Evolutionary conservation across 2,329 filamentous ascomycete species (phyloP).

Genomic region (Penicillium janthinellum): DNA sequence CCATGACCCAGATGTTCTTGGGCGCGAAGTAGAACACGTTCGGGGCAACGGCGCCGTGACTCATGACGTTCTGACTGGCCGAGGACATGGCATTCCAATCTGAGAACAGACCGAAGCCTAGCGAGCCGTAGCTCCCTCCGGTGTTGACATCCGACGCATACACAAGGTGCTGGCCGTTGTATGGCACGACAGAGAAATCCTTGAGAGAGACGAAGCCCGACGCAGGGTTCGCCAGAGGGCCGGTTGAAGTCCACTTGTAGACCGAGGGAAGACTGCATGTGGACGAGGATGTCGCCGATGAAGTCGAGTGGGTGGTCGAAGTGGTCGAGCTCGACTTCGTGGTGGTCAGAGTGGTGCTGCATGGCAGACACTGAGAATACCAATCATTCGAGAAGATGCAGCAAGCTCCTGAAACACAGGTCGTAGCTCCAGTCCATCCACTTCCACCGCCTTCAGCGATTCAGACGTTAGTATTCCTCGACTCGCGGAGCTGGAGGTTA

Average conservation of each 20-base stretch:
- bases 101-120: slow-evolving; percentile 52
- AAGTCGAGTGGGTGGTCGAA: neutral
- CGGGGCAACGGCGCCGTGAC: slow-evolving; percentile 55
- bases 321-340: neutral
- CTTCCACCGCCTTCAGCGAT: neutral
- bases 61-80: slow-evolving; percentile 25
- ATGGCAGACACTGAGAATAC: slow-evolving; percentile 4
- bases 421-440: slow-evolving; percentile 3
- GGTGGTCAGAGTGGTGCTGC: neutral
- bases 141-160: slow-evolving; percentile 57
- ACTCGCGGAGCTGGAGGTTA: neutral
- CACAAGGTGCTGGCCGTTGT: slow-evolving; percentile 63
- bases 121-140: slow-evolving; percentile 56
- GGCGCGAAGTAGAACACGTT: slow-evolving; percentile 65
- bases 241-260: slow-evolving; percentile 61
- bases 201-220: slow-evolving; percentile 61
- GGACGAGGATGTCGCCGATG: neutral
- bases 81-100: slow-evolving; percentile 2
- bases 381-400: neutral
- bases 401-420: slow-evolving; percentile 6
- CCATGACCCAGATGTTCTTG: slow-evolving; percentile 64
- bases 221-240: slow-evolving; percentile 54
- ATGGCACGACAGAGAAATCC: slow-evolving; percentile 60
- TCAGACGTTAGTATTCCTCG: neutral
- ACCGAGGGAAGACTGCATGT: slow-evolving; percentile 51